These are phyloP conservation scores for Fraxinus albicans DNA, from an alignment of 305 asterid genomes.

Conservation along the genomic window DNA sequence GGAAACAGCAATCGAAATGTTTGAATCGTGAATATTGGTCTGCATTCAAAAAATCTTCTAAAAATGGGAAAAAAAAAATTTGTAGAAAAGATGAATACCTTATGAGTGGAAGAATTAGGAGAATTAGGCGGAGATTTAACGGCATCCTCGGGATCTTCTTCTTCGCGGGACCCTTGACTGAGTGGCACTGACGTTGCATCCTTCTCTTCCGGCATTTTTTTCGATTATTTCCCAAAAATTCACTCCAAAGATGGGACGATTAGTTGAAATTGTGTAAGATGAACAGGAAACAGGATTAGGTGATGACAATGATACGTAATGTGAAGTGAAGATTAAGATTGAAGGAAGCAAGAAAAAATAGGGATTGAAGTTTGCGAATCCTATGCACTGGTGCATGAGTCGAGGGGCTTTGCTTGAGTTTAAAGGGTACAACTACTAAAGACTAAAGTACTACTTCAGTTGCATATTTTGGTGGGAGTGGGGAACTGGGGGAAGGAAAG, in stretches of 20 bases:
- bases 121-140: slow-evolving; percentile 62
- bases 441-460: background rate
- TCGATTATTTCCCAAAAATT: slow-evolving; percentile 10
- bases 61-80: background rate
- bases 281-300: slow-evolving; percentile 9
- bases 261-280: slow-evolving; percentile 9
- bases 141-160: slow-evolving; percentile 76
- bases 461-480: background rate
- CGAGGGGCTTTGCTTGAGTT: slow-evolving; percentile 4
- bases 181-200: slow-evolving; percentile 85
- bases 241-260: slow-evolving; percentile 17
- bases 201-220: slow-evolving; percentile 75
- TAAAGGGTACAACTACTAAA: slow-evolving; percentile 23
- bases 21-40: background rate
- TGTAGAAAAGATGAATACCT: slow-evolving; percentile 36
- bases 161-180: slow-evolving; percentile 60
- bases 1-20: background rate
- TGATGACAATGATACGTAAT: background rate
- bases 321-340: background rate
- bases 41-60: background rate
- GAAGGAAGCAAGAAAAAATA: slow-evolving; percentile 8
- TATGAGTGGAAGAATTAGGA: slow-evolving; percentile 77
- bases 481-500: background rate
- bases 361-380: background rate
- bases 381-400: slow-evolving; percentile 11